Conservation (phyloP, 2,329 filamentous ascomycete species). For the Calonectria montana region DNA sequence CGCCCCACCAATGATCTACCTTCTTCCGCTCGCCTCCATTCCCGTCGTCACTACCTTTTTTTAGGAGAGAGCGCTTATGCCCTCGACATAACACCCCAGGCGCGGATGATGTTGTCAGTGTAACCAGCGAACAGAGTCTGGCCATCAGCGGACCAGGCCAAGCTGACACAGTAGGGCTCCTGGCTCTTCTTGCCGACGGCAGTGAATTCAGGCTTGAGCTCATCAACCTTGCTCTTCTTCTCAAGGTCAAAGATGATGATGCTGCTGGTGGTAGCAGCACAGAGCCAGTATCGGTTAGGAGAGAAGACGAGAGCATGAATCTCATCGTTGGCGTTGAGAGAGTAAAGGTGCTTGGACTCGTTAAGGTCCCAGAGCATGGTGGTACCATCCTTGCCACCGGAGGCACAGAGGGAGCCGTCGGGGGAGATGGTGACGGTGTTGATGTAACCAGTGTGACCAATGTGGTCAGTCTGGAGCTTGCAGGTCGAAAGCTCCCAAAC, state of each 20-base stretch:
- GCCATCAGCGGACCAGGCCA: constrained; percentile 98
- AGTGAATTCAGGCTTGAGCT: constrained; percentile 98
- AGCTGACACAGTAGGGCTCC: constrained; percentile 96
- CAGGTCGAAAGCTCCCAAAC: constrained; percentile 99
- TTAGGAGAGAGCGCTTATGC: constrained; percentile 66
- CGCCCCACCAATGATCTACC: constrained; percentile 59
- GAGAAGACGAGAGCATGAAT: constrained; percentile 99
- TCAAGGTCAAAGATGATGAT: constrained; percentile 99
- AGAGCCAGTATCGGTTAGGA: constrained; percentile 99
- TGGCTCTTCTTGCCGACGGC: constrained; percentile 99
- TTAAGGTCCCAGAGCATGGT: constrained; percentile 99
- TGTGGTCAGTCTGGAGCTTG: constrained; percentile 99
- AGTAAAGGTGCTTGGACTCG: constrained; percentile 99
- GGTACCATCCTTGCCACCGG: constrained; percentile 99
- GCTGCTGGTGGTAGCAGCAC: constrained; percentile 94
- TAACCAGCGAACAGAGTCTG: constrained; percentile 99
- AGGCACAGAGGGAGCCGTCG: constrained; percentile 98
- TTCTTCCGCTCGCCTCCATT: constrained; percentile 44
- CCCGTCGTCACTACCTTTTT: constrained; percentile 40
- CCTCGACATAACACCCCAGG: constrained; percentile 97
- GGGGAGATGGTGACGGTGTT: constrained; percentile 99
- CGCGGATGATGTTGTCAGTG: constrained; percentile 99
- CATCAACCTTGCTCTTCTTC: constrained; percentile 99
- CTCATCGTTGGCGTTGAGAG: constrained; percentile 98
- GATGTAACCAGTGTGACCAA: constrained; percentile 99